Evolutionary conservation across 805 yeast species (phyloP), one percentile per base, ranked within the genome.

Genomic region (Saccharomycopsis amapae): DNA sequence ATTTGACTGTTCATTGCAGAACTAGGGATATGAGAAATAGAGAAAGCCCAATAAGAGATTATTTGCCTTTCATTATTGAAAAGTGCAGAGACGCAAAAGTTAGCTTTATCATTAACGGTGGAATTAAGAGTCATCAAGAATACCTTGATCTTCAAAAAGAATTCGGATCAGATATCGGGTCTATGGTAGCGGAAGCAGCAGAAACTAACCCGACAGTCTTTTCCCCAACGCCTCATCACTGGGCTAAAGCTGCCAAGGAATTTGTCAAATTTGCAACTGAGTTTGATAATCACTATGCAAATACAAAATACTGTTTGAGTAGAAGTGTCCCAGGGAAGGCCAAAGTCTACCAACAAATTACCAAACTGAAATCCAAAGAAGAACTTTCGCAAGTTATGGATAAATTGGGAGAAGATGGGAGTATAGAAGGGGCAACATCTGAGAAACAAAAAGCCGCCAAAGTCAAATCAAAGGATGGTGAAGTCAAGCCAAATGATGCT

Each of bases 161-260:
- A n/a, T 75, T 73, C 54, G 76, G 80, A 1, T 71, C 72, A 1
- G 75, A 75, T 42, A 64, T 82, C n/a, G 95, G 97, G 3, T 89
- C 86, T 5, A 90, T 93, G 98, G 79, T 89, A 56, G 98, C 97
- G 1, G 82, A 86, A 26, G 78, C 79, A 25, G 97, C 97, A 0
- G 97, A 93, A 63, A 58, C 73, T 5, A 89, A 93, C 58, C 93
- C 95, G 5, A 72, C 95, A 1, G 80, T 85, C 32, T 93, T 93
- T 60, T 61, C 62, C 25, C 57, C 60, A 5, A 43, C 28, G 1
- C 69, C 69, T 3, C 59, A 71, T 39, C 66, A 74, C 0, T 85
- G 90, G 85, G 68, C 63, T 22, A 58, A 66, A 22, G 64, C 75
- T 9, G 70, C 77, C 9, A 68, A 67, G 38, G 82, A 85, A 50